These are phyloP conservation scores for Colletotrichum sansevieriae DNA, from an alignment of 2,329 filamentous ascomycete genomes.

Conservation along the genomic window DNA sequence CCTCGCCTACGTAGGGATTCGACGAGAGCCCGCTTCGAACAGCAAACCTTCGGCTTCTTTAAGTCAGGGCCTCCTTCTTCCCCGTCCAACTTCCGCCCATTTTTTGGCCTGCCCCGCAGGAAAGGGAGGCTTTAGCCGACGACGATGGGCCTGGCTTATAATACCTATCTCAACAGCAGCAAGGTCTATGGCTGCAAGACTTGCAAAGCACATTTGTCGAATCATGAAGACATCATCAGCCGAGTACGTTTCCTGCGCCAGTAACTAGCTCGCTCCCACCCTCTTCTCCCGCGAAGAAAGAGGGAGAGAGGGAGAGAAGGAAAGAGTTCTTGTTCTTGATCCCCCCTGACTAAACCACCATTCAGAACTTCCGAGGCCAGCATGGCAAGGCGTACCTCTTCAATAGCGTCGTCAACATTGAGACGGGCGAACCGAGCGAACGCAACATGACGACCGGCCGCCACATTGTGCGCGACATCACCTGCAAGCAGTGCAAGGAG, in stretches of 20 bases:
- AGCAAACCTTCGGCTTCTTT: no score
- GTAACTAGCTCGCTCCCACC: no score
- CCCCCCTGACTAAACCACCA: not conserved
- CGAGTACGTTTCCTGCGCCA: constrained; percentile 69
- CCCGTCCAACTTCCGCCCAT: no score
- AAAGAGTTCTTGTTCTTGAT: not conserved
- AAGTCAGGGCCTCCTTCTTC: no score
- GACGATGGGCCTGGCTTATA: constrained; percentile 89
- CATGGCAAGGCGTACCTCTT: constrained; percentile 99
- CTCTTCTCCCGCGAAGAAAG: not conserved
- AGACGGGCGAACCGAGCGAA: constrained; percentile 85
- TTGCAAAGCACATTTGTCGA: constrained; percentile 95
- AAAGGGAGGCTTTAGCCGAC: constrained; percentile 4
- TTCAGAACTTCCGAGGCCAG: constrained; percentile 95
- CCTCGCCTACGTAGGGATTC: no score
- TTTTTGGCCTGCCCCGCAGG: not conserved
- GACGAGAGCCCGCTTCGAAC: no score
- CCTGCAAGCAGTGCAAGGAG: constrained; percentile 90
- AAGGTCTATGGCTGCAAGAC: constrained; percentile 94
- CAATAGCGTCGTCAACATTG: constrained; percentile 92
- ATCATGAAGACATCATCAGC: constrained; percentile 96
- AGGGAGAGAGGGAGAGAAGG: not conserved
- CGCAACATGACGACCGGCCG: constrained; percentile 98
- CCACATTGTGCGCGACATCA: constrained; percentile 94
- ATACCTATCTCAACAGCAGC: constrained; percentile 87